Percentiles rank a stretch among this genome's conserved stretches.
These are phyloP conservation scores for Saturnispora quitensis DNA, from an alignment of 805 yeast genomes.

Conservation along the genomic window DNA sequence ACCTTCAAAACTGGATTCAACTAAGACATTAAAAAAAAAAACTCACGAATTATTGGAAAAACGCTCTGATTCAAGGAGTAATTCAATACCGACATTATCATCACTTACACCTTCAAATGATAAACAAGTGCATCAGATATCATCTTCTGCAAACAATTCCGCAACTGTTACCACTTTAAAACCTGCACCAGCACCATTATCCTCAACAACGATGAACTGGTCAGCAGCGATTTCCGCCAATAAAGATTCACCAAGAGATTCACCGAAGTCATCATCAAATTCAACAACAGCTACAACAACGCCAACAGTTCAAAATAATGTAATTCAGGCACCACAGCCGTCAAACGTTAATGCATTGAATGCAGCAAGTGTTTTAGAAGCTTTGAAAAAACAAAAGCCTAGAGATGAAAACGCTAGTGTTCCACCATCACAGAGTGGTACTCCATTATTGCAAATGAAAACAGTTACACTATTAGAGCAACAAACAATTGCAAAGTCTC, in stretches of 20 bases:
- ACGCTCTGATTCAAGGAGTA: constrained; percentile 7
- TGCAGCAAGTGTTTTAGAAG: constrained; percentile 31
- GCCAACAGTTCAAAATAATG: background rate
- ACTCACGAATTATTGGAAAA: constrained; percentile 2
- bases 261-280: background rate
- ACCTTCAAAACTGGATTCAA: constrained; percentile 4
- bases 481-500: background rate
- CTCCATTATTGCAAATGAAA: background rate
- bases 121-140: constrained; percentile 14
- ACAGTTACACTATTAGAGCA: background rate
- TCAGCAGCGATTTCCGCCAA: constrained; percentile 25
- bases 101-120: background rate
- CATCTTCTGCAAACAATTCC: constrained; percentile 11
- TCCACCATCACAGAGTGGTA: constrained; percentile 1
- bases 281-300: background rate
- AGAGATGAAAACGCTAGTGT: constrained; percentile 15
- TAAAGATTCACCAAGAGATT: constrained; percentile 9
- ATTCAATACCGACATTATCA: constrained; percentile 1
- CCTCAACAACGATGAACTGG: constrained; percentile 27
- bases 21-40: background rate
- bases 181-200: constrained; percentile 30
- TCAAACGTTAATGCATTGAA: constrained; percentile 26
- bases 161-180: constrained; percentile 25
- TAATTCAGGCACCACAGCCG: constrained; percentile 2
- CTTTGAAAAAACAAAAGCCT: constrained; percentile 28